A percentile compares a stretch with the other conserved stretches of the same genome.
These are phyloP conservation scores for Aspergillus arachidicola DNA, from an alignment of 2,329 filamentous ascomycete species.

Conservation along the genomic window DNA sequence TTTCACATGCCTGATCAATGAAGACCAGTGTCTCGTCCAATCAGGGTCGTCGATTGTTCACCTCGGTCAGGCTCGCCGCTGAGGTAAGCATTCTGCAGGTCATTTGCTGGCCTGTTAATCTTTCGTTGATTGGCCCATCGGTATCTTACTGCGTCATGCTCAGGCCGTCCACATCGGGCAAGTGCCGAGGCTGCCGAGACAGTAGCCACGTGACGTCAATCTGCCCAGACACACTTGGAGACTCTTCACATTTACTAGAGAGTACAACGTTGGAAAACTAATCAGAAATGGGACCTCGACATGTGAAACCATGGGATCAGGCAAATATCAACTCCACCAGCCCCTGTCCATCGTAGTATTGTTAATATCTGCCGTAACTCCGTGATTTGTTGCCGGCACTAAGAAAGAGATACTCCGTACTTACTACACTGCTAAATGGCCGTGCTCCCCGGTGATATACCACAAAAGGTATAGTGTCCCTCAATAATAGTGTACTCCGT, in stretches of 20 bases:
- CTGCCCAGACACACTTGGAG: not conserved
- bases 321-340: not conserved
- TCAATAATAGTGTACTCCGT: not conserved
- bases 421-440: not conserved
- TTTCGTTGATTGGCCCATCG: constrained; percentile 19
- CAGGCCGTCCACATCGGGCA: constrained; percentile 13
- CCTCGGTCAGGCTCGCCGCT: not conserved
- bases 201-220: not conserved
- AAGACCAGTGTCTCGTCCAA: not conserved
- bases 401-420: not conserved
- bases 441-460: not conserved
- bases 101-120: not conserved
- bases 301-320: not conserved
- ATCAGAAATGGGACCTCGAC: not conserved
- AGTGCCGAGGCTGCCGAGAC: constrained; percentile 22
- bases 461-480: not conserved
- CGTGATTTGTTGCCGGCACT: not conserved
- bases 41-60: not conserved
- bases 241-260: not conserved
- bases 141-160: constrained; percentile 19
- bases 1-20: not conserved
- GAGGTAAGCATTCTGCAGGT: constrained; percentile 5
- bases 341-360: not conserved
- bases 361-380: not conserved
- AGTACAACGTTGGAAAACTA: not conserved